These are phyloP conservation scores for Botrytis hyacinthi DNA, from an alignment of 2,329 filamentous ascomycete species.

Conservation along the genomic window DNA sequence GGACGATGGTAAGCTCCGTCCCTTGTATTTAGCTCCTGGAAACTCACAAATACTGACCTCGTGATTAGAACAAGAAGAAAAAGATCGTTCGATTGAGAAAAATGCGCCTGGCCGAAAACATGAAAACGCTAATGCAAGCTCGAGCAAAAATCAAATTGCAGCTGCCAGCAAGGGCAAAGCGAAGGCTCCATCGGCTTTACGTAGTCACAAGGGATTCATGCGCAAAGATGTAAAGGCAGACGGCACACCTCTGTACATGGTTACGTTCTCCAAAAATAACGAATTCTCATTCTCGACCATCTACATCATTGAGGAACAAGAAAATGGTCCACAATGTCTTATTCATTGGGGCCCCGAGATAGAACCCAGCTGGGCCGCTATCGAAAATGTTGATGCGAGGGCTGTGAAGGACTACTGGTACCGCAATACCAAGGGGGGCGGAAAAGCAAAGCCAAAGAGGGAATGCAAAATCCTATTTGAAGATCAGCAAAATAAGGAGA, in stretches of 20 bases:
- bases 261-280: fast-evolving
- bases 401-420: not conserved
- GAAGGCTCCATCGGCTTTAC: too few species aligned
- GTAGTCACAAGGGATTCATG: not conserved
- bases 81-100: too few species aligned
- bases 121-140: not conserved
- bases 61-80: not conserved
- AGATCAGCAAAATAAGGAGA: not conserved
- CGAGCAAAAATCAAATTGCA: not conserved
- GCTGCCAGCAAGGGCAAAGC: not conserved
- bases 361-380: not conserved
- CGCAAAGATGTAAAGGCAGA: not conserved
- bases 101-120: not conserved
- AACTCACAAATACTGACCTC: not conserved
- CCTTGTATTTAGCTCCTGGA: fast-evolving
- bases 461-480: not conserved
- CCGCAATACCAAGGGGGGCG: not conserved
- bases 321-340: not conserved
- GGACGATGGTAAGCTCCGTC: not conserved
- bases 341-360: not conserved
- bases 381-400: not conserved
- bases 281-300: not conserved
- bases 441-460: not conserved
- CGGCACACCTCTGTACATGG: not conserved
- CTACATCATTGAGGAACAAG: not conserved